Conservation (phyloP, 1,284 basidiomycete genomes). For the Moesziomyces aphidis region DNA sequence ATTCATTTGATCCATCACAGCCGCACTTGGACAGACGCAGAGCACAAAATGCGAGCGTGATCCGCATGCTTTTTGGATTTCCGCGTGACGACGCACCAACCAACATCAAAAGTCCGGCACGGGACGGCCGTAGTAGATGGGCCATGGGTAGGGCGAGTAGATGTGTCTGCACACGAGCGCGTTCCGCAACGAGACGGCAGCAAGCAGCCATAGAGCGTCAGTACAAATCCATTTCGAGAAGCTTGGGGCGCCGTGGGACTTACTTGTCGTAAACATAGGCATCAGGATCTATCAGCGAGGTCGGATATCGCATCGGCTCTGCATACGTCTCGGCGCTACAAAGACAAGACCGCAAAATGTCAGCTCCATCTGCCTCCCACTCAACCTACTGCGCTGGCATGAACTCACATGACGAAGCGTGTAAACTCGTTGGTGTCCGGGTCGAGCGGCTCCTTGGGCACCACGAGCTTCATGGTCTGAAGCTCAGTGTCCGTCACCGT, state of each 20-base stretch:
- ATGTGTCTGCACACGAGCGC: conserved; percentile 25
- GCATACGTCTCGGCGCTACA: conserved; percentile 41
- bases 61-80: neutral
- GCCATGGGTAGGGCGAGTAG: conserved; percentile 54
- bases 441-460: conserved; percentile 49
- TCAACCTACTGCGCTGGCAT: neutral
- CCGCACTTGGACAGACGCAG: too few relatives aligned
- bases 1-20: too few relatives aligned
- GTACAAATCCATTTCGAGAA: neutral
- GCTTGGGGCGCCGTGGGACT: conserved; percentile 3
- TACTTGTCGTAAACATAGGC: conserved; percentile 51
- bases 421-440: conserved; percentile 50
- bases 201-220: conserved; percentile 1
- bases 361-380: neutral
- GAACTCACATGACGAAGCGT: conserved; percentile 41
- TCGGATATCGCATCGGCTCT: conserved; percentile 38
- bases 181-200: neutral
- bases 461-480: conserved; percentile 61
- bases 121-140: conserved; percentile 40
- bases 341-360: neutral
- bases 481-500: conserved; percentile 65
- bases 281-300: conserved; percentile 40
- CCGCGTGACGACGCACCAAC: neutral
- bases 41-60: too few relatives aligned
- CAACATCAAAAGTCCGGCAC: conserved; percentile 23